Percentiles rank a stretch among this genome's conserved stretches.
These are phyloP conservation scores for Solidago caesia DNA, from an alignment of 129 eudicot genomes.

Conservation along the genomic window DNA sequence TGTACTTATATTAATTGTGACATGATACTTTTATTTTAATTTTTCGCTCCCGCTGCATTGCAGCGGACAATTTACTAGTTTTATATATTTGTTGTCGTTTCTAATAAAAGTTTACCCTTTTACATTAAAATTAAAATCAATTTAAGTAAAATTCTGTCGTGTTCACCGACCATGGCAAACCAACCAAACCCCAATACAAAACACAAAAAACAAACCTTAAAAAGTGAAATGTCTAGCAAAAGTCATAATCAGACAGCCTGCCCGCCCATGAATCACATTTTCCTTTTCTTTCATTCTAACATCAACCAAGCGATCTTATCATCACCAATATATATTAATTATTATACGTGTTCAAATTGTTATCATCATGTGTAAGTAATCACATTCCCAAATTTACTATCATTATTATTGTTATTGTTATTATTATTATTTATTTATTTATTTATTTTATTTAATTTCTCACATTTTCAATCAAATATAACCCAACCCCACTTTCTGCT, in stretches of 20 bases:
- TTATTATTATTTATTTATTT: conserved; percentile 26
- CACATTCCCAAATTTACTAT: not conserved
- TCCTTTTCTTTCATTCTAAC: not conserved
- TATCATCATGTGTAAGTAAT: conserved; percentile 20
- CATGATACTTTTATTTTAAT: too few species aligned
- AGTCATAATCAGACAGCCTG: too few species aligned
- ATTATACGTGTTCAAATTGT: conserved; percentile 24
- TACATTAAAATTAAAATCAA: not conserved
- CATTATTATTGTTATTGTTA: conserved; percentile 20
- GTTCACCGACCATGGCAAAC: conserved; percentile 19
- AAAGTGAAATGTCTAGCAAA: not conserved
- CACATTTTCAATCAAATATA: not conserved
- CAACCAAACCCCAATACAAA: not conserved
- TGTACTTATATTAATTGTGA: too few species aligned
- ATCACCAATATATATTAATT: not conserved
- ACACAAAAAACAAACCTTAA: not conserved
- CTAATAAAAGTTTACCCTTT: too few species aligned
- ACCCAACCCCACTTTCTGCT: conserved; percentile 39
- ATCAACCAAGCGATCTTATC: conserved; percentile 15
- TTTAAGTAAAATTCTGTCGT: not conserved
- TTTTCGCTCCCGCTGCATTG: too few species aligned
- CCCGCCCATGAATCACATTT: not conserved
- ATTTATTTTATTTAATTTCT: not conserved
- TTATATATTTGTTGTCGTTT: too few species aligned
- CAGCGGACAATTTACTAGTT: too few species aligned